A percentile compares a stretch with the other conserved stretches of the same genome.
These are phyloP conservation scores for Solidago caesia DNA, from an alignment of 129 eudicot species.

Conservation along the genomic window DNA sequence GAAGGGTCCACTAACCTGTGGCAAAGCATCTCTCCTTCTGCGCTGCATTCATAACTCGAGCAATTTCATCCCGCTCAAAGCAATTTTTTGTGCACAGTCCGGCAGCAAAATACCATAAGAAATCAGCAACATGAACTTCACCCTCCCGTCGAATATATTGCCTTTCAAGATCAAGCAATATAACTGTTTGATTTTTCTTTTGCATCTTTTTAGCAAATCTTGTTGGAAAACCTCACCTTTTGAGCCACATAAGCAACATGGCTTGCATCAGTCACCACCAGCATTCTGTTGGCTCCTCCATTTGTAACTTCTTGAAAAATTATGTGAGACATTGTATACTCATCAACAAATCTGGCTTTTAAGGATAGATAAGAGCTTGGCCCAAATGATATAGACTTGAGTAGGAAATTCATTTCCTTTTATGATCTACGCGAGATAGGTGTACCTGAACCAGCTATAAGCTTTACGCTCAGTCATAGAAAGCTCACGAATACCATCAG, in stretches of 20 bases:
- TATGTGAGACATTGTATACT: conserved; percentile 81
- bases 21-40: conserved; percentile 89
- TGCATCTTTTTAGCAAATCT: conserved; percentile 85
- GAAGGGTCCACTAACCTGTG: conserved; percentile 62
- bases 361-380: conserved; percentile 88
- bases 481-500: conserved; percentile 87
- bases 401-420: conserved; percentile 42
- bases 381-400: conserved; percentile 61
- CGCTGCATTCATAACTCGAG: conserved; percentile 99
- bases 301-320: conserved; percentile 64
- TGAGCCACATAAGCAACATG: conserved; percentile 88
- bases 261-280: conserved; percentile 89
- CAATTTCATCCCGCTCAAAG: conserved; percentile 98
- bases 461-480: conserved; percentile 77
- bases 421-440: conserved; percentile 71
- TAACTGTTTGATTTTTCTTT: conserved; percentile 85
- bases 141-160: conserved; percentile 90
- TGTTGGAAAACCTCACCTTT: conserved; percentile 95
- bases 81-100: conserved; percentile 93
- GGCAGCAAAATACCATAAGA: conserved; percentile 98
- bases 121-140: conserved; percentile 96
- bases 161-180: conserved; percentile 90
- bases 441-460: conserved; percentile 92
- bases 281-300: conserved; percentile 71
- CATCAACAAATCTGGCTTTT: conserved; percentile 89